Conservation (phyloP, 1,284 basidiomycete genomes). For the Rhodotorula glutinis region DNA sequence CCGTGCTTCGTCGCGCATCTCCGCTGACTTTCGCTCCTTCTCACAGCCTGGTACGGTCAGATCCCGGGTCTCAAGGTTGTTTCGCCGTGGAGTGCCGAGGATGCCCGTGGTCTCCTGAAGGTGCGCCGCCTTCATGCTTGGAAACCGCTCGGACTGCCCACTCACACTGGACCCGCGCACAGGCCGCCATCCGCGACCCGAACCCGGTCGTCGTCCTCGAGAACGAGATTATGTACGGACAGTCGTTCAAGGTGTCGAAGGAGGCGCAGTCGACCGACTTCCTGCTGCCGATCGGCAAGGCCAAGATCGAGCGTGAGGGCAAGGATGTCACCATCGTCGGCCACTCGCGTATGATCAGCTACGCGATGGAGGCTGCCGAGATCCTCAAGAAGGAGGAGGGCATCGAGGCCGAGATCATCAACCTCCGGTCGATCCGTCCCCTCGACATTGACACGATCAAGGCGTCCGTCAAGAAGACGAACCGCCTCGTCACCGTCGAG, state of each 20-base stretch:
- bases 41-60: constrained; percentile 90
- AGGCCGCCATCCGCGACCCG: constrained; percentile 95
- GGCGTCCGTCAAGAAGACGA: constrained; percentile 96
- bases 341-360: constrained; percentile 93
- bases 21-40: background rate
- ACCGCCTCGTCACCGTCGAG: constrained; percentile 89
- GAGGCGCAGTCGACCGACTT: constrained; percentile 96
- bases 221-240: constrained; percentile 98
- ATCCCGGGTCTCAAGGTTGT: constrained; percentile 97
- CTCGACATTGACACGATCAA: constrained; percentile 97
- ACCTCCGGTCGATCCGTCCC: constrained; percentile 90
- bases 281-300: constrained; percentile 88
- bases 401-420: constrained; percentile 97
- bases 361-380: constrained; percentile 89
- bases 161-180: background rate
- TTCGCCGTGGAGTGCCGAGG: constrained; percentile 94
- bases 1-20: no score
- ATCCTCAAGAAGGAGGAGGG: constrained; percentile 85
- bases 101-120: constrained; percentile 97
- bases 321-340: constrained; percentile 93
- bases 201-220: constrained; percentile 98
- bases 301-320: constrained; percentile 90
- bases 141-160: background rate
- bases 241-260: constrained; percentile 89
- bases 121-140: constrained; percentile 50